Conservation (phyloP, 2,329 filamentous ascomycete genomes). For the Orbilia brochopaga region DNA sequence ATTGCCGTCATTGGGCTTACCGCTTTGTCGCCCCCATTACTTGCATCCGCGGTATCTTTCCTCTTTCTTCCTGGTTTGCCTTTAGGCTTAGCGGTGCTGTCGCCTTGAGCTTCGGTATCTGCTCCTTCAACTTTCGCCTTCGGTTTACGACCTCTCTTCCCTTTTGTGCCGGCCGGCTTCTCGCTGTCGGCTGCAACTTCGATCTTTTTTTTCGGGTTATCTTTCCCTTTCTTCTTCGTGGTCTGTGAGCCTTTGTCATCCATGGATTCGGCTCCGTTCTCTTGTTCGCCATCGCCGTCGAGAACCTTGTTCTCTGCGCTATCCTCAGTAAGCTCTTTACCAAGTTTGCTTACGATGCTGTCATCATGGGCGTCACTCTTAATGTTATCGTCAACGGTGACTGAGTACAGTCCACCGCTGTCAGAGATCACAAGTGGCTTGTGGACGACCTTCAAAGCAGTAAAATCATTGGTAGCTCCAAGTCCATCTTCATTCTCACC, state of each 20-base stretch:
- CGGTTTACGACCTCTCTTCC: constrained; percentile 28
- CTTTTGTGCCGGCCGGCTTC: neutral
- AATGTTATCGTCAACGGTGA: constrained; percentile 3
- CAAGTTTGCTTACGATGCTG: too few species aligned
- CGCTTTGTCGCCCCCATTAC: neutral
- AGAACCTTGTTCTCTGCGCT: neutral
- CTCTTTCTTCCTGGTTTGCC: constrained; percentile 4
- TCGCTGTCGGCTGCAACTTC: neutral
- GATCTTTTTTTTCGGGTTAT: neutral
- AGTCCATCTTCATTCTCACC: neutral
- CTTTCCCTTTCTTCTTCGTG: neutral
- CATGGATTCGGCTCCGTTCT: neutral
- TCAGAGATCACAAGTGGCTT: constrained; percentile 20
- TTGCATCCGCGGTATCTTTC: neutral
- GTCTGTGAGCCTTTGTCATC: neutral
- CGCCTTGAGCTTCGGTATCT: constrained; percentile 5
- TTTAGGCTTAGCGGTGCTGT: neutral
- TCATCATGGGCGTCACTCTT: neutral
- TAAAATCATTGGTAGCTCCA: neutral
- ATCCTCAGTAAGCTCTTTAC: too few species aligned
- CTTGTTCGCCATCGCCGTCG: neutral
- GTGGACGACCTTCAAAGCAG: constrained; percentile 4
- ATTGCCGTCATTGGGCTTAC: too few species aligned
- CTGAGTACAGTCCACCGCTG: constrained; percentile 7
- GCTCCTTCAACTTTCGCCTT: neutral